phyloP scores from a whole-genome alignment of 1,139 yeast species.

The Yamadazyma atlantica region DNA sequence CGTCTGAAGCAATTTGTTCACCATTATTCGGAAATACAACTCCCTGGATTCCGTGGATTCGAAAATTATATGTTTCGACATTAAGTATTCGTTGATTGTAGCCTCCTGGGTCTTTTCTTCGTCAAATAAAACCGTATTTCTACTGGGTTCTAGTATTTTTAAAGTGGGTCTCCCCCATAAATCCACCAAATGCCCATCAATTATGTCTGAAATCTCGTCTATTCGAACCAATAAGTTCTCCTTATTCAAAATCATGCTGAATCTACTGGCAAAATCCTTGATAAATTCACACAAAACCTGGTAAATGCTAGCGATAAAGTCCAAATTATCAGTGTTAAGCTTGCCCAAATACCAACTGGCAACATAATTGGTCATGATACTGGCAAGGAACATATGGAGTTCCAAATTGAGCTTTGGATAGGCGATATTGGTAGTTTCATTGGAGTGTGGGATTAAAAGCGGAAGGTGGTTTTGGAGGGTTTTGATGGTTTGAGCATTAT shows the following conservation, averaged over 20 bases:
- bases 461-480: constrained; percentile 32
- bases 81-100: constrained; percentile 16
- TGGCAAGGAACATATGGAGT: constrained; percentile 37
- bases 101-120: constrained; percentile 4
- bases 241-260: constrained; percentile 15
- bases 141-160: too few relatives aligned
- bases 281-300: constrained; percentile 29
- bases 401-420: constrained; percentile 30
- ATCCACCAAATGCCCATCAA: constrained; percentile 28
- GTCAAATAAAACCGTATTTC: too few relatives aligned
- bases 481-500: constrained; percentile 16
- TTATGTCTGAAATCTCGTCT: constrained; percentile 25
- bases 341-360: constrained; percentile 41
- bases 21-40: constrained; percentile 26
- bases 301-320: constrained; percentile 34
- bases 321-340: constrained; percentile 39
- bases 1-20: constrained; percentile 20
- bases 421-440: constrained; percentile 13
- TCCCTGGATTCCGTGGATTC: constrained; percentile 8
- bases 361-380: constrained; percentile 34
- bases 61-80: constrained; percentile 20
- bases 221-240: constrained; percentile 14
- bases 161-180: constrained; percentile 18
- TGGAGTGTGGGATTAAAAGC: constrained; percentile 16
- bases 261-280: constrained; percentile 23